phyloP scores from a whole-genome alignment of 345 rosid species.

The Populus euphratica region DNA sequence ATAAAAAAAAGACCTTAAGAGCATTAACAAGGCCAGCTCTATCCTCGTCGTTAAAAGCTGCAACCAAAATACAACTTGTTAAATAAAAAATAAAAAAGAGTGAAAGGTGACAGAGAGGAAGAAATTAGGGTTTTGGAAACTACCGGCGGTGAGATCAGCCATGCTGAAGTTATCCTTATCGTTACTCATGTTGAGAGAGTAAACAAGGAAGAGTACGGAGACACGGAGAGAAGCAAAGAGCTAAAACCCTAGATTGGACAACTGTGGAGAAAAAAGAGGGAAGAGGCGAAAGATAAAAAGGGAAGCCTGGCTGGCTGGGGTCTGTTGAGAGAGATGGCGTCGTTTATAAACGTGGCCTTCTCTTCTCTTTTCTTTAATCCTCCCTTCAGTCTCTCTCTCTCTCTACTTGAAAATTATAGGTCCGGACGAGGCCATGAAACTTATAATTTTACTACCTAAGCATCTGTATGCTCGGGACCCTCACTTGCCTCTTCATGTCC shows the following conservation, averaged over 20 bases:
- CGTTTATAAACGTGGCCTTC: not conserved
- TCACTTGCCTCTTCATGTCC: no score
- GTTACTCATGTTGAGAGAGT: conserved; percentile 47
- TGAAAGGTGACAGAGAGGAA: not conserved
- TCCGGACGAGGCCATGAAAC: no score
- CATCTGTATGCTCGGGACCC: no score
- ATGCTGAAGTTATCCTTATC: conserved; percentile 59
- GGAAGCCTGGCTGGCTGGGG: not conserved
- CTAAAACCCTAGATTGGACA: conserved; percentile 56
- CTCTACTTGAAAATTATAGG: not conserved
- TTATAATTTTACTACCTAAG: not conserved
- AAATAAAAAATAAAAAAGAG: not conserved
- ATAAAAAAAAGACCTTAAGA: conserved; percentile 57
- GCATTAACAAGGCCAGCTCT: conserved; percentile 77
- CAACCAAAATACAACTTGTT: not conserved
- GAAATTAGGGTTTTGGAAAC: not conserved
- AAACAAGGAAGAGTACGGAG: conserved; percentile 1
- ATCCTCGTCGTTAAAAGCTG: conserved; percentile 66
- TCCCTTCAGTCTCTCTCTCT: not conserved
- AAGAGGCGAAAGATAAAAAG: not conserved
- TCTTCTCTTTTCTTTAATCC: not conserved
- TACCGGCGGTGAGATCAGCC: conserved; percentile 75
- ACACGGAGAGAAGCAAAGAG: conserved; percentile 10
- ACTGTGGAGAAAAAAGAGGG: not conserved
- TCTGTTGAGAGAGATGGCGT: conserved; percentile 6